These are phyloP conservation scores for Chlorella vulgaris DNA, from an alignment of 139 green algal genomes.

Conservation along the genomic window DNA sequence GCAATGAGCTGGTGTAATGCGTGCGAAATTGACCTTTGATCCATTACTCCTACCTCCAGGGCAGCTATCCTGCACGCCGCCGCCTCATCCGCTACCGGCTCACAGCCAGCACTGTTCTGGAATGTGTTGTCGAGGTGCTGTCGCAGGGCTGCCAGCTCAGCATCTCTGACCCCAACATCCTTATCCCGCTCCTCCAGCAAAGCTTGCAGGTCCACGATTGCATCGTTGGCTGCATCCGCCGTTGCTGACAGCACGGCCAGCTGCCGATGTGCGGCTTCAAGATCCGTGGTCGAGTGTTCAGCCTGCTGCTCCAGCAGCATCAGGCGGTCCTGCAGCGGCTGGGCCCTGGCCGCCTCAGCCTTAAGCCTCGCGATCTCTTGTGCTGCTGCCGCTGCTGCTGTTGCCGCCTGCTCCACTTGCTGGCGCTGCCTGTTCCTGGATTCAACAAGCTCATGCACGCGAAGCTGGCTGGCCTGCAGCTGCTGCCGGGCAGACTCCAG, in stretches of 20 bases:
- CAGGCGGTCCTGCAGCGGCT: too few relatives aligned
- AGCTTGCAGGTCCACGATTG: conserved; percentile 11
- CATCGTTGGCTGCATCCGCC: conserved; percentile 15
- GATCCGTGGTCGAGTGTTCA: neutral
- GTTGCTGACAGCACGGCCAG: neutral
- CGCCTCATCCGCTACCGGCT: neutral
- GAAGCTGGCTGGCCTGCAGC: conserved; percentile 32
- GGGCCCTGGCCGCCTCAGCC: neutral
- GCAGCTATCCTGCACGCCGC: conserved; percentile 1
- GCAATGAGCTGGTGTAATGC: too few relatives aligned
- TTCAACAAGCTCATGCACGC: conserved; percentile 46
- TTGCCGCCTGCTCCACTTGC: conserved; percentile 34
- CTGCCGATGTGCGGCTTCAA: neutral
- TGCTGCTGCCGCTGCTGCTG: conserved; percentile 37
- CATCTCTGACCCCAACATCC: neutral
- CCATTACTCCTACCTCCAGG: conserved; percentile 22
- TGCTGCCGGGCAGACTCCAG: conserved; percentile 36
- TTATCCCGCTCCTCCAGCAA: conserved; percentile 16
- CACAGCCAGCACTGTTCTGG: too few relatives aligned
- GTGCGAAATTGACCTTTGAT: too few relatives aligned
- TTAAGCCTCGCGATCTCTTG: conserved; percentile 28
- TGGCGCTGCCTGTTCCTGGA: conserved; percentile 42
- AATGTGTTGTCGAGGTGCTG: neutral
- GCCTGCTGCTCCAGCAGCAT: too few relatives aligned
- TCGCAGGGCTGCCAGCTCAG: conserved; percentile 25